phyloP scores from a whole-genome alignment of 2,329 filamentous ascomycete species.

The Aspergillus sp. region DNA sequence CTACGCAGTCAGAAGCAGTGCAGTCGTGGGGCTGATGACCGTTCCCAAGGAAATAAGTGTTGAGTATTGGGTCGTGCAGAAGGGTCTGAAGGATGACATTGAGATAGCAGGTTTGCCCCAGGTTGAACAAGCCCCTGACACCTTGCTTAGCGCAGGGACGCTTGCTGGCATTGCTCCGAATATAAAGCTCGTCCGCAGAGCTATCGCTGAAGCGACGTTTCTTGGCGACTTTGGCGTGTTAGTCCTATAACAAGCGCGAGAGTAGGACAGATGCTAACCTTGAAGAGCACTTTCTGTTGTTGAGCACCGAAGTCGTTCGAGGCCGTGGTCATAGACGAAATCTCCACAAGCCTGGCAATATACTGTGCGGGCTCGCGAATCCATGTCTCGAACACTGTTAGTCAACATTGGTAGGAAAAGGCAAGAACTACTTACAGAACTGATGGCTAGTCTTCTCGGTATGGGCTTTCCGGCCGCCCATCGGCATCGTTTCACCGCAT shows the following conservation, averaged over 20 bases:
- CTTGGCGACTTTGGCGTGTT: conserved; percentile 23
- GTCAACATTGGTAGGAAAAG: background rate
- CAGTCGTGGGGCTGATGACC: conserved; percentile 82
- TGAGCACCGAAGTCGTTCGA: conserved; percentile 39
- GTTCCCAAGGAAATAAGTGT: conserved; percentile 89
- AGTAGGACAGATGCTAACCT: conserved; percentile 16
- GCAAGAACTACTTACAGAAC: conserved; percentile 38
- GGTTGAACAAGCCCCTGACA: conserved; percentile 90
- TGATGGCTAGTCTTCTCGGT: conserved; percentile 42
- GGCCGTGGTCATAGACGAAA: conserved; percentile 45
- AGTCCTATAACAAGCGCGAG: background rate
- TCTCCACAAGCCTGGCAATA: conserved; percentile 45
- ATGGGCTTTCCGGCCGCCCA: conserved; percentile 37
- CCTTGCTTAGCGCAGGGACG: conserved; percentile 85
- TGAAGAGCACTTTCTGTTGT: conserved; percentile 24
- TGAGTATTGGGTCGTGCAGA: conserved; percentile 87
- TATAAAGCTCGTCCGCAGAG: conserved; percentile 71
- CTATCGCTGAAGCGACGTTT: conserved; percentile 42
- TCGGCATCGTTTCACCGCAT: conserved; percentile 37
- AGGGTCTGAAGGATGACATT: conserved; percentile 93
- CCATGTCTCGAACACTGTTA: conserved; percentile 36
- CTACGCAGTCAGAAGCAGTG: conserved; percentile 57
- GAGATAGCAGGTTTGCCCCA: conserved; percentile 98
- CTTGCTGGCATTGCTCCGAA: conserved; percentile 74
- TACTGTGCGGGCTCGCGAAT: conserved; percentile 42